Evolutionary conservation across 169 alveolate species (phyloP), one percentile per base, ranked within the genome.

Genomic region (Plasmodium blacklocki): DNA sequence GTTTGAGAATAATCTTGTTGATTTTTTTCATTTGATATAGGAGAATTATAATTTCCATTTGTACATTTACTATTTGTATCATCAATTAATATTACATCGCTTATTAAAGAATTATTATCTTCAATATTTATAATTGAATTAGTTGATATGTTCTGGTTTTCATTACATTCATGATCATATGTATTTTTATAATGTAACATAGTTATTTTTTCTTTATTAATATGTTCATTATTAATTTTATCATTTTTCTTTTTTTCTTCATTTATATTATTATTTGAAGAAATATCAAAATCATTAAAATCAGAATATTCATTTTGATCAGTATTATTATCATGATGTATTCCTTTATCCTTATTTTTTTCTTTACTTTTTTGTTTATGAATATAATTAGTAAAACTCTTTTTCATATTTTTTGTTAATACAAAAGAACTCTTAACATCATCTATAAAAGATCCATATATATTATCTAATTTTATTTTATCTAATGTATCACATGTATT

Each of bases 351-450:
- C 15, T 64, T 76, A 19, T 52, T 47, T 39, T 64, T 64, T 49
- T 49, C 19, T 64, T 76, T 76, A 50, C 19, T 63, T 19, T 73
- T 73, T 52, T 73, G 58, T 26, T 76, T 64, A 50, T 76, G 71
- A 23, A 64, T 64, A 23, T 50, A 76, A 50, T 64, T 26, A 47
- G 64, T 76, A 64, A 63, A 76, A 11, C 71, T 58, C 26, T 64
- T 76, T 50, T 76, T 76, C 89, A 76, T 76, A 18, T 76, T 64
- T 58, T 19, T 64, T 19, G 89, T 76, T 14, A 76, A 52, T 21
- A 76, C 47, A 39, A 64, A 64, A 9, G 89, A 76, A 21, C 18
- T 64, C 18, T 76, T 68, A 2, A 50, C 71, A 26, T 64, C 74
- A 64, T 76, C 89, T 12, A 76, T 18, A 68, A 54, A 64, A 1